Base-by-base conservation (phyloP, 2,329 filamentous ascomycete species). In the Lasiodiplodia hormozganensis region DNA sequence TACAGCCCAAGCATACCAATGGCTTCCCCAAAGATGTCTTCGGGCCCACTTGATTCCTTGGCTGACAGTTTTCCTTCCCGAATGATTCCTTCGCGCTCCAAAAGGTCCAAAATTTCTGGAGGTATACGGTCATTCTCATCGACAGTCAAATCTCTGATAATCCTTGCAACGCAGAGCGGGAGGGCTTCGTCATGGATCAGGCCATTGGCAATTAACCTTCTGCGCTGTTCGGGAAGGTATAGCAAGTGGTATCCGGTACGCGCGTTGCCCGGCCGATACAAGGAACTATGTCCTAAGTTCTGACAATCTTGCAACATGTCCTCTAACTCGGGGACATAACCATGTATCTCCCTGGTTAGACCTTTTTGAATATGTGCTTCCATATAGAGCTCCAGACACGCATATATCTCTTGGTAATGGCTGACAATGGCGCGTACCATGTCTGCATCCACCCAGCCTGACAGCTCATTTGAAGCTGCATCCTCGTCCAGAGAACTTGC, bases 181-280 rank as follows among this genome's bases (percentile, higher is more conserved):
- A 43, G 5, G 16, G 7, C 16, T 6, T 18, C 2, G 16, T 43
- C 14, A n/a, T 7, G 16, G 2, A 43, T 5, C 3, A 16, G 12
- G 7, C 4, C 40, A 4, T n/a, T 18, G 6, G n/a, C 2, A 18
- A n/a, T 2, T 4, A 0, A 0, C 4, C n/a, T 18, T 18, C 5
- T n/a, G 38, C 1, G 2, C 0, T 3, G 4, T 18, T 2, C 1
- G 38, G 6, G 28, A 16, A 1, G 5, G 14, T 6, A 6, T 5
- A 43, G 4, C 1, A 1, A 4, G 4, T n/a, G 0, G 14, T 43
- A 43, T n/a, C 38, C 38, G 0, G 14, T 2, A 16, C 1, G 16
- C 14, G 38, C 14, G 6, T 18, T 4, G 28, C 28, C 28, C 28
- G 1, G 7, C 4, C 28, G 4, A 7, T 1, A 5, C 4, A 31